Evolutionary conservation across 805 yeast species (phyloP).

Genomic region (Cyberlindnera amylophila): DNA sequence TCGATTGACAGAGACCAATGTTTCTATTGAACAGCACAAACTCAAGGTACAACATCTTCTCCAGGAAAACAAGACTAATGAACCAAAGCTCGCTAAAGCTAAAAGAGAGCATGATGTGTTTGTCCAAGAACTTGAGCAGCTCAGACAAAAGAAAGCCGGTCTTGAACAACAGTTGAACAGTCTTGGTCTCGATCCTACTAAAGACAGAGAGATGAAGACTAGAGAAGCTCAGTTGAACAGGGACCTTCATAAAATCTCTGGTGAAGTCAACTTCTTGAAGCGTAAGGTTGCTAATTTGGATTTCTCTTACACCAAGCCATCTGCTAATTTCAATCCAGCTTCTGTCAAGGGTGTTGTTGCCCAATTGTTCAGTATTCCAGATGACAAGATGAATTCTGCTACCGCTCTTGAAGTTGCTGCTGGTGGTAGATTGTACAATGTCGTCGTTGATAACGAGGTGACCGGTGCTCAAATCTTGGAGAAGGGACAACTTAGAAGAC

Average conservation of each 20-base stretch:
- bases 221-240: constrained; percentile 42
- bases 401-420: constrained; percentile 91
- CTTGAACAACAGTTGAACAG: constrained; percentile 41
- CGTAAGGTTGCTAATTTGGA: constrained; percentile 71
- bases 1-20: constrained; percentile 47
- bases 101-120: constrained; percentile 41
- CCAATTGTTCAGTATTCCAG: constrained; percentile 65
- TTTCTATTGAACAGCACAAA: constrained; percentile 54
- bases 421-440: constrained; percentile 84
- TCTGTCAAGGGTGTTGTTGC: constrained; percentile 89
- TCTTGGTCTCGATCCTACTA: constrained; percentile 55
- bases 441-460: constrained; percentile 83
- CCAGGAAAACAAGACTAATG: constrained; percentile 43
- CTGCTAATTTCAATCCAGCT: constrained; percentile 50
- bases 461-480: constrained; percentile 83
- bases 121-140: constrained; percentile 39
- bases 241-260: constrained; percentile 40
- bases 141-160: constrained; percentile 35
- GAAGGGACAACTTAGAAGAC: constrained; percentile 67
- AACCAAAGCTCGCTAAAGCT: constrained; percentile 51
- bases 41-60: constrained; percentile 55
- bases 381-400: constrained; percentile 55
- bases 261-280: constrained; percentile 50
- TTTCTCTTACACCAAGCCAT: constrained; percentile 67
- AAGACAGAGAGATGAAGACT: constrained; percentile 40